Evolutionary conservation across 768 basidiomycete species (phyloP), one percentile per base, ranked within the genome.

Genomic region (Vararia minispora): DNA sequence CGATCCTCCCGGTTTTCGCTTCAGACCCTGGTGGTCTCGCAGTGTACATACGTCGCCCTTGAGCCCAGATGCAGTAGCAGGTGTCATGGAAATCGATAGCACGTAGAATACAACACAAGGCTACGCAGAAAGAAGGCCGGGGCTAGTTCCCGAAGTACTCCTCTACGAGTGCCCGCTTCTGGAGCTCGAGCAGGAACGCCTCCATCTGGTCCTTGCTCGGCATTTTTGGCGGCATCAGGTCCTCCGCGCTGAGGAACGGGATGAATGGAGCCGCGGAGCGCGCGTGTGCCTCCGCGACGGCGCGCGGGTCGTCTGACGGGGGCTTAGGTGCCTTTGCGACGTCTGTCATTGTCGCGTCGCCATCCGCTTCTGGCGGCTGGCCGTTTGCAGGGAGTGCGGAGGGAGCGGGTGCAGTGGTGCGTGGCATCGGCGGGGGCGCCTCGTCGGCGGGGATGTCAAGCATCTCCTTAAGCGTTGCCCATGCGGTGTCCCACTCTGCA

Each of bases 181-280:
- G 69, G 45, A 90, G 62, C 20, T 69, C 71, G 40, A 95, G 66
- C 38, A 95, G 55, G 8, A 84, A 72, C 16, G 58, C 56, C 54
- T 87, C 87, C 82, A 88, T 81, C 57, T 92, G 85, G 32, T 74
- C 72, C 40, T 71, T 66, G 1, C 73, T 75, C 1, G 86, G 84
- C 58, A 92, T 57, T 48, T 72, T 77, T 0, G 90, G 89, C 9
- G 79, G 75, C 37, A 85, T 52, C 7, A 94, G 68, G 42, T 79
- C 68, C 44, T 81, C 78, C 14, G 78, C 62, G 14, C 75, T 63
- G n/a, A 92, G 64, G 60, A 90, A 84, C 3, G 79, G 68, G 12
- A 89, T 80, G 48, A 74, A 73, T 3, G 79, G 64, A 0, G 79
- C 78, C 11, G 75, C 78, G n/a, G 74, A 65, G 41, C 64, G 66